phyloP scores from a whole-genome alignment of 1,284 basidiomycete species.

The Mycosarcoma mackinlayi region DNA sequence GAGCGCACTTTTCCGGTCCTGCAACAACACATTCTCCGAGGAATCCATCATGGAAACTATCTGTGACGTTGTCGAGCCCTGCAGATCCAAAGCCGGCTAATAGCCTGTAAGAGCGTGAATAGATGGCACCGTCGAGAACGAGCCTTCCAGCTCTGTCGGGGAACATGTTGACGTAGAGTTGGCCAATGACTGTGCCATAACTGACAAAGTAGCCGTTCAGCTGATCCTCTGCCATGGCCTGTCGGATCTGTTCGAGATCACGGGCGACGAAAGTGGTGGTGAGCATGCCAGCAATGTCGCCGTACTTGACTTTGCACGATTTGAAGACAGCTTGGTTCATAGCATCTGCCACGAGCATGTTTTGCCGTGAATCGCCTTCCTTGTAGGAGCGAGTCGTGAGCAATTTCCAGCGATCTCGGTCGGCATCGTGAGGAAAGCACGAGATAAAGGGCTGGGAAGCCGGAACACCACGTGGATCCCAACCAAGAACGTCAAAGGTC shows the following conservation, averaged over 20 bases:
- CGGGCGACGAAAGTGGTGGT: constrained; percentile 38
- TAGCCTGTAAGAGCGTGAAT: constrained; percentile 22
- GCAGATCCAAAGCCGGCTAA: constrained; percentile 32
- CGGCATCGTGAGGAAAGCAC: constrained; percentile 32
- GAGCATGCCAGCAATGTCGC: constrained; percentile 28
- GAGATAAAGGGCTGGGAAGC: constrained; percentile 13
- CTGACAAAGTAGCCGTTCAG: constrained; percentile 36
- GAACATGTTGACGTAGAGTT: constrained; percentile 42
- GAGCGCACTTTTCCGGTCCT: constrained; percentile 28
- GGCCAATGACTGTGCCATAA: constrained; percentile 35
- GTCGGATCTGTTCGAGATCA: constrained; percentile 36
- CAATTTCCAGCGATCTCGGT: constrained; percentile 37
- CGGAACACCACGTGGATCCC: constrained; percentile 27
- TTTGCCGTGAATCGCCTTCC: background rate
- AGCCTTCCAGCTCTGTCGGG: constrained; percentile 26
- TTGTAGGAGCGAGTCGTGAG: constrained; percentile 16
- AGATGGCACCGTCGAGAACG: constrained; percentile 40
- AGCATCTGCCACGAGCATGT: constrained; percentile 17
- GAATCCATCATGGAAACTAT: constrained; percentile 38
- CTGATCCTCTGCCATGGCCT: constrained; percentile 28
- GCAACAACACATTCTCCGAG: constrained; percentile 39
- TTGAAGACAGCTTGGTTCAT: constrained; percentile 23
- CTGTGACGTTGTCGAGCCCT: constrained; percentile 38
- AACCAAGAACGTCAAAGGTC: constrained; percentile 18
- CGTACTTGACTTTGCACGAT: constrained; percentile 26